A percentile compares a stretch with the other conserved stretches of the same genome.
phyloP scores from a whole-genome alignment of 345 rosid genomes.

The Acer negundo region DNA sequence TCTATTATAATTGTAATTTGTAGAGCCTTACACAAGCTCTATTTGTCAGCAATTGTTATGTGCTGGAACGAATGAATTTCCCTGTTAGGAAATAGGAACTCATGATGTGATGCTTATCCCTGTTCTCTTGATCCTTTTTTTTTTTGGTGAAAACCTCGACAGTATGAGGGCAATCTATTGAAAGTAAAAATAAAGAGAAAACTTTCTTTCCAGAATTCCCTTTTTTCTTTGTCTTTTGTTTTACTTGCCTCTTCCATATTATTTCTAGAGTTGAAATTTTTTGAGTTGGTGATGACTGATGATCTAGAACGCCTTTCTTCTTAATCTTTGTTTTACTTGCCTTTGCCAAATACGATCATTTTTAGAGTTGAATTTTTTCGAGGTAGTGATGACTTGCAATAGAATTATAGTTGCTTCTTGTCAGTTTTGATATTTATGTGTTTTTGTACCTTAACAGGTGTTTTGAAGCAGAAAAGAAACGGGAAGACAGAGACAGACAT shows the following conservation, averaged over 20 bases:
- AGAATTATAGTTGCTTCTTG: not conserved
- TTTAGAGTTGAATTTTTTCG: not conserved
- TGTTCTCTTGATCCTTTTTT: not conserved
- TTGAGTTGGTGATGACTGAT: not conserved
- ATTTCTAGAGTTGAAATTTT: not conserved
- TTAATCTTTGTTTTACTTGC: not conserved
- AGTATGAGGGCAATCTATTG: not conserved
- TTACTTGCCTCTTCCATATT: not conserved
- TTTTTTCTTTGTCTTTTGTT: not conserved
- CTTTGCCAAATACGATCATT: conserved; percentile 2
- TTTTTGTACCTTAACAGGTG: conserved; percentile 56
- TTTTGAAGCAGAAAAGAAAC: conserved; percentile 78
- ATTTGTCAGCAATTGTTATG: conserved; percentile 1
- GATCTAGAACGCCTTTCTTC: not conserved
- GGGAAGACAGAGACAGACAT: conserved; percentile 86
- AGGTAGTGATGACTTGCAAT: not conserved
- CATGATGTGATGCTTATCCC: not conserved
- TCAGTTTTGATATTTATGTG: conserved; percentile 18
- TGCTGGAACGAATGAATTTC: not conserved
- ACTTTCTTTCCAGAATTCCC: not conserved
- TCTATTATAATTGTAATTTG: not conserved
- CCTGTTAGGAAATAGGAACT: conserved; percentile 6
- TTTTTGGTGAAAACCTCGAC: no score
- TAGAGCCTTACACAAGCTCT: not conserved
- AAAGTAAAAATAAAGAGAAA: not conserved